Evolutionary conservation across 176 grass and related monocot species (phyloP), one percentile per base, ranked within the genome.

Genomic region (Tuctoria greenei): DNA sequence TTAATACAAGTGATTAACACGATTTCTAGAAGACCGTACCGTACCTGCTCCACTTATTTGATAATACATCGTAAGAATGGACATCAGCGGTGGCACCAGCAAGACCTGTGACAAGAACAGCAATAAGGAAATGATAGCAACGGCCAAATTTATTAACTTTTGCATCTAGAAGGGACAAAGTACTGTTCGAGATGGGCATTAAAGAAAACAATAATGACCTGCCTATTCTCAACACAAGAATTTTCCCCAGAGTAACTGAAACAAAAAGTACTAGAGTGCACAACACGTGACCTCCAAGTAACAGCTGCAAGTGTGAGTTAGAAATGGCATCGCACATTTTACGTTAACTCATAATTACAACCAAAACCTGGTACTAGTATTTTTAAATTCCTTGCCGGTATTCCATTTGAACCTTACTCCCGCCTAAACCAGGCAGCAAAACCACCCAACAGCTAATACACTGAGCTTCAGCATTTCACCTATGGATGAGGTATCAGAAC

Each of bases 31-130:
- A 63, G 0, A 26, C 6, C 20, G 43, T 90, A 26, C 6, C 20
- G 43, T 90, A 94, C 95, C 95, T 98, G 71, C 76, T 99, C 95
- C 95, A 99, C 80, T 92, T 99, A 75, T 90, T 99, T 74, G 95
- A 88, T 64, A 88, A 42, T 10, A 95, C 87, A 50, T 99, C 92
- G 3, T 99, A 99, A 82, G 85, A 99, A 64, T 99, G 95, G 52
- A 99, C 87, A 73, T 99, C 95, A 28, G 89, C 86, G 1, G 92
- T 95, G 16, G 95, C 95, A 81, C 95, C 95, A 50, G 95, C 95
- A 76, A 98, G 87, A 81, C 95, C 95, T 98, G 73, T 24, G 79
- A 88, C 58, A 70, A 86, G 47, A 16, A 93, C 5, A 86, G 65
- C 55, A 18, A 74, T 52, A 79, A 43, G 47, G 24, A 44, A 68